Conservation (phyloP, 2,329 filamentous ascomycete species). For the Fusarium temperatum region DNA sequence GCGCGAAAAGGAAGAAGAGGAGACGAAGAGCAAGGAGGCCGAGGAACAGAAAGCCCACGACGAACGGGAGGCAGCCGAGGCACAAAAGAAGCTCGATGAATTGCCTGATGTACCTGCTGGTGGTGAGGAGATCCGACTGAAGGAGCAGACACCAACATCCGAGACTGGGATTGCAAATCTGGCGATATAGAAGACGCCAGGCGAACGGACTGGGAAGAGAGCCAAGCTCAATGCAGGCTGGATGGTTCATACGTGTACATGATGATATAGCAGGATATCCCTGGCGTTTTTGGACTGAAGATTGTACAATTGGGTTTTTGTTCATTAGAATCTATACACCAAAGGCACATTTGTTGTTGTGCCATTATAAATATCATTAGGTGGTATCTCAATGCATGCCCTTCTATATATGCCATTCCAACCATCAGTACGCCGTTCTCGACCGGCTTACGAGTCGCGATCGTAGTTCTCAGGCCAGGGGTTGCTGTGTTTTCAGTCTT, state of each 20-base stretch:
- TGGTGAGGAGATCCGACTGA: conserved; percentile 47
- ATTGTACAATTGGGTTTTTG: conserved; percentile 19
- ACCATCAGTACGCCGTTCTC: neutral
- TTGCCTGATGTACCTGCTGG: conserved; percentile 52
- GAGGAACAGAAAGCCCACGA: conserved; percentile 52
- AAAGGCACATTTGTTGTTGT: neutral
- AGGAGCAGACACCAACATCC: conserved; percentile 46
- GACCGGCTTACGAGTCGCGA: neutral
- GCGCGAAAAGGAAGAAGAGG: conserved; percentile 60
- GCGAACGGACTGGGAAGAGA: conserved; percentile 40
- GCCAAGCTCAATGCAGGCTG: conserved; percentile 22
- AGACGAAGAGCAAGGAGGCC: conserved; percentile 56
- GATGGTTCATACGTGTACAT: conserved; percentile 22
- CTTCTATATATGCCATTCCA: neutral
- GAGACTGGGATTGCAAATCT: conserved; percentile 51
- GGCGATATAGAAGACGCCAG: conserved; percentile 36
- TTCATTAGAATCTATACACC: conserved; percentile 31
- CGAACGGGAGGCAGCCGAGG: conserved; percentile 56
- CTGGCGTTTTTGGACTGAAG: conserved; percentile 26
- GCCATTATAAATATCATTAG: conserved; percentile 5
- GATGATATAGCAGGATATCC: conserved; percentile 31
- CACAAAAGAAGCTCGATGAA: conserved; percentile 63
- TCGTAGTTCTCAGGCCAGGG: neutral
- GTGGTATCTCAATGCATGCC: conserved; percentile 26
- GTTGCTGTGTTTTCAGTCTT: neutral